Evolutionary conservation across 768 basidiomycete genomes (phyloP), one percentile per base, ranked within the genome.

Genomic region (Russula emetica): DNA sequence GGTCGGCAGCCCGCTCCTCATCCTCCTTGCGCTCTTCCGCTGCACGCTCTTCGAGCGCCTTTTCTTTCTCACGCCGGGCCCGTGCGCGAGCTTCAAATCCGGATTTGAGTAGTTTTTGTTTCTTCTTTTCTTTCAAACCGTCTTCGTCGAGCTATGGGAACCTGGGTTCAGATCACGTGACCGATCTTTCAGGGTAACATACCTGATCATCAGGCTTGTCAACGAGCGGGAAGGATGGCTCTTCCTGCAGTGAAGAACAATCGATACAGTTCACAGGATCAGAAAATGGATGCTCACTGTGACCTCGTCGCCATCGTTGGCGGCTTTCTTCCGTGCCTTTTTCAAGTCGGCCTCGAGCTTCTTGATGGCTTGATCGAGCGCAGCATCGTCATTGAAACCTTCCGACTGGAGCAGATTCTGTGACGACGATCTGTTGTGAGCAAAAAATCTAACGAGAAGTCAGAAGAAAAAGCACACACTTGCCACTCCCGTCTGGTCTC

Each of bases 201-300:
- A 94, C 88, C 63, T 96, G 90, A 7, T 83, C 86, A 74, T 99
- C 97, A 0, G 94, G 94, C 2, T 89, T 80, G 70, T 97, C 93
- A n/a, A 96, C 78, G 2, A 99, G 80, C 22, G 92, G 94, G 78
- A 94, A 99, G 0, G 86, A 84, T 1, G 79, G 83, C 62, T 94
- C 95, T 71, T 92, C 90, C 81, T 88, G 70, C 49, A 34, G 18
- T 5, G 13, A 58, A 1, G 34, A 56, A 10, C 44, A 32, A 26
- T 69, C 9, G 62, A 30, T 42, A 49, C 51, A 11, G 24, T 4
- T 34, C 32, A 5, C 7, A 13, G 55, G 42, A 53, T 58, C 24
- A 26, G 4, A 32, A 34, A 18, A 67, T 13, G 26, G 50, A 22
- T 59, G 64, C 51, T 61, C 28, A 84, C 83, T 52, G 75, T 76